Evolutionary conservation across 1,139 yeast species (phyloP).

Genomic region (Geotrichum histeridarum): DNA sequence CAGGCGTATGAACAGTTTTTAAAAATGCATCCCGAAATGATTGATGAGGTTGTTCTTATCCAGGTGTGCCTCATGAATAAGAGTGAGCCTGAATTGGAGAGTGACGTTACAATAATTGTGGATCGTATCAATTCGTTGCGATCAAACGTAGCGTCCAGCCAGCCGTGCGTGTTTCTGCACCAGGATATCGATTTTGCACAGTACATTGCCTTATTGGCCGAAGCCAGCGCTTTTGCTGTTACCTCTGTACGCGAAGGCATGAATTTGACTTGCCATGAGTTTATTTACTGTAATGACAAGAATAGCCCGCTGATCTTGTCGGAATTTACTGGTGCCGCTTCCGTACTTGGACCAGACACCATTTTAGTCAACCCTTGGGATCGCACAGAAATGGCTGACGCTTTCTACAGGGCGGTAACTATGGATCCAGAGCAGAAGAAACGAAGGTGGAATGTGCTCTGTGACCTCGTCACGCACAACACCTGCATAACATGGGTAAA

Average conservation of each 20-base stretch:
- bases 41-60: constrained; percentile 66
- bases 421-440: constrained; percentile 57
- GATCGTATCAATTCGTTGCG: constrained; percentile 80
- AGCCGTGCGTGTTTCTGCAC: constrained; percentile 78
- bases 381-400: constrained; percentile 55
- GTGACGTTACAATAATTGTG: constrained; percentile 70
- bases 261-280: constrained; percentile 94
- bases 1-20: constrained; percentile 81
- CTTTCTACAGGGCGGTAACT: constrained; percentile 57
- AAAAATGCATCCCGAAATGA: constrained; percentile 61
- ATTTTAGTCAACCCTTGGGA: constrained; percentile 91
- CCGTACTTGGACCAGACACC: constrained; percentile 49
- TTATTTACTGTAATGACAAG: constrained; percentile 66
- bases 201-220: constrained; percentile 76
- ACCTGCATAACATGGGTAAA: constrained; percentile 75
- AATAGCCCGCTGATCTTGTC: constrained; percentile 81
- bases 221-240: constrained; percentile 83
- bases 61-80: constrained; percentile 70
- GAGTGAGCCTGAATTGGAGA: constrained; percentile 47
- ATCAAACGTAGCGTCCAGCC: constrained; percentile 52
- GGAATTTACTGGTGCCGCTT: constrained; percentile 93
- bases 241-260: constrained; percentile 94
- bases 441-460: constrained; percentile 58
- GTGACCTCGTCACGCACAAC: constrained; percentile 54
- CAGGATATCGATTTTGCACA: constrained; percentile 87